Evolutionary conservation across 202 grass and related monocot species (phyloP), one percentile per base, ranked within the genome.

Genomic region (Schoenoplectus tabernaemontani): DNA sequence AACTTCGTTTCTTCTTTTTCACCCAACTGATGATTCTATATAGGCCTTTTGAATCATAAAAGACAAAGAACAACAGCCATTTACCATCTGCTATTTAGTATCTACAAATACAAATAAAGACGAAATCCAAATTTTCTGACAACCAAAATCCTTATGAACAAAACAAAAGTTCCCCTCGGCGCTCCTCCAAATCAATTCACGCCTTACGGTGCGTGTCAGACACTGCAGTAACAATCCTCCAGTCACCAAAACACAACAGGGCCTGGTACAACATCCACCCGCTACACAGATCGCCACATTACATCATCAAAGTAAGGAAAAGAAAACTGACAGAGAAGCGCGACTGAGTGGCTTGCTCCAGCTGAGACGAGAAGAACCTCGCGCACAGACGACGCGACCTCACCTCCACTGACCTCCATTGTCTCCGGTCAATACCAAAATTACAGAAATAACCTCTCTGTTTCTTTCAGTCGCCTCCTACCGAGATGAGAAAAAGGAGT

Each of bases 301-400:
- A 47, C 19, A 80, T 42, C 12, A 22, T 56, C 7, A 50, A 10
- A 26, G 9, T 26, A n/a, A 62, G 9, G 9, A 78, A 47, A 32
- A 64, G 58, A 64, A 5, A 7, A 36, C 90, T 91, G 64, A 97
- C 95, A 85, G 57, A 97, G 95, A 20, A 97, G 95, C 20, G 95
- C 95, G 83, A 97, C 87, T 59, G 91, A 94, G 84, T 97, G 95
- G 87, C 91, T 93, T 39, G 95, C 91, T 59, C 91, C 91, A 47
- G 95, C 89, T 76, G 95, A 94, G 26, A 94, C 82, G 58, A 92
- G 89, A 51, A 87, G 20, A 34, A 97, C 91, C n/a, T 69, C 65
- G 12, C 77, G 89, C 66, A 75, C 70, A 43, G 67, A 54, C 30
- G 86, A 23, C 56, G 17, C 54, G 42, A 79, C 36, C 82, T 93